These are phyloP conservation scores for Trifolium repens DNA, from an alignment of 306 rosid species.

Conservation along the genomic window DNA sequence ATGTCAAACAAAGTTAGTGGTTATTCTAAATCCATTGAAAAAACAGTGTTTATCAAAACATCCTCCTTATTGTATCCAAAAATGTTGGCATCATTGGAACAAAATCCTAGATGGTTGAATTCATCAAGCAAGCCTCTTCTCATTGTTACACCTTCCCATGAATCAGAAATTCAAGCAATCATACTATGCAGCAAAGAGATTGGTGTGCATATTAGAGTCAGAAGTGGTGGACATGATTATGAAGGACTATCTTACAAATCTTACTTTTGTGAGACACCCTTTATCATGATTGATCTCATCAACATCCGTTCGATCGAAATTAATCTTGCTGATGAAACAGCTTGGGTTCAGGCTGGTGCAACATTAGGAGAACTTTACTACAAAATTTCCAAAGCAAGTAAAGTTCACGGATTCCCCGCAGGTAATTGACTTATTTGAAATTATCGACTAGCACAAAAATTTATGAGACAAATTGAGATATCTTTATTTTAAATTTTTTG, in stretches of 20 bases:
- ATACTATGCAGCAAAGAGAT: constrained; percentile 49
- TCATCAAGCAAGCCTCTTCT: constrained; percentile 55
- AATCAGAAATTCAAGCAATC: constrained; percentile 57
- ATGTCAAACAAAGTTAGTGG: constrained; percentile 28
- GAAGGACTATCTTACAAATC: constrained; percentile 62
- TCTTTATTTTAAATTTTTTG: background rate
- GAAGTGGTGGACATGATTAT: constrained; percentile 66
- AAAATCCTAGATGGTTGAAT: constrained; percentile 60
- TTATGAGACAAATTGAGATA: background rate
- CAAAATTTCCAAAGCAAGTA: constrained; percentile 47
- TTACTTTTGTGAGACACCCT: constrained; percentile 41
- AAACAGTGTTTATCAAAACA: constrained; percentile 35
- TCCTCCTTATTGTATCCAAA: constrained; percentile 39
- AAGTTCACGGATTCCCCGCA: constrained; percentile 54
- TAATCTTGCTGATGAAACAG: constrained; percentile 50
- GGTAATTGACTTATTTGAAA: background rate
- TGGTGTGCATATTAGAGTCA: constrained; percentile 52
- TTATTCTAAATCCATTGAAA: constrained; percentile 34
- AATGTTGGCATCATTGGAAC: constrained; percentile 49
- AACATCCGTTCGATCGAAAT: constrained; percentile 41
- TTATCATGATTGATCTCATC: constrained; percentile 53
- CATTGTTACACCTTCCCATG: constrained; percentile 51
- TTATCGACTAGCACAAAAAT: background rate
- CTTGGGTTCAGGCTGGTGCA: constrained; percentile 69
- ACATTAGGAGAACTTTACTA: constrained; percentile 65